Conservation (phyloP, 352 stramenopile genomes). For the Phytophthora colocasiae region DNA sequence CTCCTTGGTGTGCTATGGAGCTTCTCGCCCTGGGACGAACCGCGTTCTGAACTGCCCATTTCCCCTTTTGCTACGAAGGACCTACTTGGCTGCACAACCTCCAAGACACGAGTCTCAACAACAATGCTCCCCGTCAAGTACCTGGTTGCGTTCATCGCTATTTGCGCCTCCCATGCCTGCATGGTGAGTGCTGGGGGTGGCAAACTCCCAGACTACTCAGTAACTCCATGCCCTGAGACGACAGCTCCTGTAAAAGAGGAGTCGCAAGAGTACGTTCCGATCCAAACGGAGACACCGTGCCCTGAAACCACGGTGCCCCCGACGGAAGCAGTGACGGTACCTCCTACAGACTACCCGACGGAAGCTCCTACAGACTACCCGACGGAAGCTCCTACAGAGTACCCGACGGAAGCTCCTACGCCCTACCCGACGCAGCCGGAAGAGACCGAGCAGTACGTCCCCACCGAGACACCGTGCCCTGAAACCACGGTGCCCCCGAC, state of each 20-base stretch:
- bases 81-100: conserved; percentile 14
- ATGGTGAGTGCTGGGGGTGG: conserved; percentile 32
- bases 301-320: conserved; percentile 11
- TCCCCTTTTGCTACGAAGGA: conserved; percentile 40
- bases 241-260: too few relatives aligned
- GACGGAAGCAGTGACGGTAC: neutral
- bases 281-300: neutral
- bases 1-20: conserved; percentile 1
- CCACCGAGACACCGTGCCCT: conserved; percentile 11
- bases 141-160: conserved; percentile 29
- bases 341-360: too few relatives aligned
- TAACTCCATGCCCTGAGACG: neutral
- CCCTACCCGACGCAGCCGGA: neutral
- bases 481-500: conserved; percentile 3
- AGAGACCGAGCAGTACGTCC: neutral
- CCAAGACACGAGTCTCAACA: neutral
- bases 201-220: conserved; percentile 16
- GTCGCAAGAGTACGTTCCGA: too few relatives aligned
- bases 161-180: conserved; percentile 30
- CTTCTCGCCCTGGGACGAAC: neutral
- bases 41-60: conserved; percentile 16
- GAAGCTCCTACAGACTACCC: too few relatives aligned
- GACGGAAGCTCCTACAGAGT: neutral
- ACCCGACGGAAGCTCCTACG: neutral
- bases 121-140: conserved; percentile 43